Conservation (phyloP, 2,329 filamentous ascomycete species). For the Nannizzia gypsea region DNA sequence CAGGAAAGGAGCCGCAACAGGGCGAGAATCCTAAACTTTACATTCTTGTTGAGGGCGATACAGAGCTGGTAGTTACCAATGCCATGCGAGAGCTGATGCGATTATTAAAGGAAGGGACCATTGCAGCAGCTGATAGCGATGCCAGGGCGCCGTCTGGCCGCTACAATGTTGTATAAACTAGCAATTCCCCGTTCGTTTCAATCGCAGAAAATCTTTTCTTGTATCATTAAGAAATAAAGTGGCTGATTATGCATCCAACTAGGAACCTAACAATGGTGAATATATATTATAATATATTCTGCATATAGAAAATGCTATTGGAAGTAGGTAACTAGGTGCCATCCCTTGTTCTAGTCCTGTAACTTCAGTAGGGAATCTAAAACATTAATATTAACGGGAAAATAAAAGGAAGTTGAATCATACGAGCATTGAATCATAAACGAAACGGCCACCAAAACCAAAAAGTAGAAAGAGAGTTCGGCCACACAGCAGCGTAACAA, state of each 20-base stretch:
- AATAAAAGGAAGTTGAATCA: neutral
- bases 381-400: too few relatives aligned
- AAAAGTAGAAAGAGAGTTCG: neutral
- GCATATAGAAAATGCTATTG: too few relatives aligned
- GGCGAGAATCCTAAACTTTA: conserved; percentile 86
- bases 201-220: neutral
- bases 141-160: conserved; percentile 66
- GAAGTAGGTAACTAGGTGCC: too few relatives aligned
- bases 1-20: conserved; percentile 65
- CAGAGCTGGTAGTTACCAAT: conserved; percentile 78
- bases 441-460: neutral
- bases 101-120: conserved; percentile 76
- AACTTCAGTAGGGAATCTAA: too few relatives aligned
- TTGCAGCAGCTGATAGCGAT: conserved; percentile 79
- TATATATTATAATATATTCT: too few relatives aligned
- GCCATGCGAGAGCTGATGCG: conserved; percentile 85
- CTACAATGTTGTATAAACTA: conserved; percentile 66
- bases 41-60: conserved; percentile 94
- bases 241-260: neutral
- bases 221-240: neutral
- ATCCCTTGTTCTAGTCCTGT: too few relatives aligned
- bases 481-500: neutral
- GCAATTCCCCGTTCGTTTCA: neutral
- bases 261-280: neutral
- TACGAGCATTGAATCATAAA: neutral